Evolutionary conservation across 352 stramenopile species (phyloP), one percentile per base, ranked within the genome.

Genomic region (Phytophthora macrochlamydospora): DNA sequence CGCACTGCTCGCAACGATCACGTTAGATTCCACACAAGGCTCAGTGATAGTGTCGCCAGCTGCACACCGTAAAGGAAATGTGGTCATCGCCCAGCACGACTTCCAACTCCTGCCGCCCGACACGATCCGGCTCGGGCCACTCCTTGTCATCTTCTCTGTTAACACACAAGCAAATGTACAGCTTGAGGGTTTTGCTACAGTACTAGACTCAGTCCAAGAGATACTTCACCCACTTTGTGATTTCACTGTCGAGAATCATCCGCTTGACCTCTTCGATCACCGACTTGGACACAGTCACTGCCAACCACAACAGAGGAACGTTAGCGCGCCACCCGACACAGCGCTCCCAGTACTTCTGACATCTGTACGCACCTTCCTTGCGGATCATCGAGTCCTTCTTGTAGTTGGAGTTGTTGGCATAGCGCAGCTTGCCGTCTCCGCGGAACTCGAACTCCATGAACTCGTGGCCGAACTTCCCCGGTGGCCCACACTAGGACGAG

Each of bases 321-420:
- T 9, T 55, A 48, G 1, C 37, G n/a, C 38, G 18, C 30, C 30
- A 65, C 29, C 44, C 32, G 9, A 58, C 57, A 45, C 38, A 40
- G 35, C 6, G 35, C 14, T 13, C 40, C 40, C 14, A 46, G 37
- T 33, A 1, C 13, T 12, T 4, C 58, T 29, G 32, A 31, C 38
- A 14, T 5, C 14, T 31, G 55, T 1, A 0, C 18, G 61, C 13
- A 97, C 92, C 88, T 92, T 99, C 94, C 85, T 99, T 98, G 38
- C 94, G 85, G 74, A 99, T 99, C 83, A 99, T 98, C 7, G 89
- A 94, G 70, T 98, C 96, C 62, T 98, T 97, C 78, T 98, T 98
- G 79, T 99, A 99, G 83, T 98, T 98, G 43, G 93, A 98, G 78
- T 99, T 98, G 81, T 99, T 99, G 32, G 95, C 95, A 67, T 99